Percentiles rank a stretch among this genome's conserved stretches.
phyloP scores from a whole-genome alignment of 1,139 yeast species.

The Yamadazyma dendronema region DNA sequence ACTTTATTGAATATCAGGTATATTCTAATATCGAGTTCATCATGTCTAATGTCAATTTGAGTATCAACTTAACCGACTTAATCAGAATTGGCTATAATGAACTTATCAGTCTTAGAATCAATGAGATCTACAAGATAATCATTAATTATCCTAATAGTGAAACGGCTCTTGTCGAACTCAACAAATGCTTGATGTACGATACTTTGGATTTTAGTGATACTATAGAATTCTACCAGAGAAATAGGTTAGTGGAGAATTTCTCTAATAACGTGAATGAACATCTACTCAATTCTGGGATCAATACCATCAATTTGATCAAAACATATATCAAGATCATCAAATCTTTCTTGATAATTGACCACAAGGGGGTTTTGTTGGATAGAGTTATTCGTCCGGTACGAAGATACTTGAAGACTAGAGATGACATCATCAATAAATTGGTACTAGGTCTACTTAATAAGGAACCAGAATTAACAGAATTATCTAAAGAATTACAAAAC shows the following conservation, averaged over 20 bases:
- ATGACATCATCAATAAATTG: constrained; percentile 68
- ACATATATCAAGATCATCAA: constrained; percentile 71
- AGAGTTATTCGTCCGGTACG: constrained; percentile 75
- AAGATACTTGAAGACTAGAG: constrained; percentile 61
- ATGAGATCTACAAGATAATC: constrained; percentile 67
- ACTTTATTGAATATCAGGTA: constrained; percentile 38
- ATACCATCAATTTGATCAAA: constrained; percentile 71
- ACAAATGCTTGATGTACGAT: constrained; percentile 40
- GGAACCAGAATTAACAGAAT: constrained; percentile 41
- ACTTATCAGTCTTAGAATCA: constrained; percentile 50
- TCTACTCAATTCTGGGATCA: constrained; percentile 77
- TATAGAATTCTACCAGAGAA: constrained; percentile 35
- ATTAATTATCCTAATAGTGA: constrained; percentile 56
- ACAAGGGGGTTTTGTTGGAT: constrained; percentile 80
- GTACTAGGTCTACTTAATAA: constrained; percentile 71
- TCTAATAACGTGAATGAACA: constrained; percentile 47
- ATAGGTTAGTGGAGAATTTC: constrained; percentile 55
- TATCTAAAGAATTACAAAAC: constrained; percentile 52
- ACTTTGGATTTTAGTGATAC: constrained; percentile 10
- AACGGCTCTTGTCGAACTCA: constrained; percentile 64
- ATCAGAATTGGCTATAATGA: constrained; percentile 44
- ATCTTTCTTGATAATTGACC: constrained; percentile 76
- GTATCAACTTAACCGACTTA: constrained; percentile 23
- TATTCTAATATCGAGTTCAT: constrained; percentile 37
- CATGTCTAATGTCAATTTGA: constrained; percentile 19